phyloP scores from a whole-genome alignment of 805 yeast genomes.

The Wickerhamiella lipophila region DNA sequence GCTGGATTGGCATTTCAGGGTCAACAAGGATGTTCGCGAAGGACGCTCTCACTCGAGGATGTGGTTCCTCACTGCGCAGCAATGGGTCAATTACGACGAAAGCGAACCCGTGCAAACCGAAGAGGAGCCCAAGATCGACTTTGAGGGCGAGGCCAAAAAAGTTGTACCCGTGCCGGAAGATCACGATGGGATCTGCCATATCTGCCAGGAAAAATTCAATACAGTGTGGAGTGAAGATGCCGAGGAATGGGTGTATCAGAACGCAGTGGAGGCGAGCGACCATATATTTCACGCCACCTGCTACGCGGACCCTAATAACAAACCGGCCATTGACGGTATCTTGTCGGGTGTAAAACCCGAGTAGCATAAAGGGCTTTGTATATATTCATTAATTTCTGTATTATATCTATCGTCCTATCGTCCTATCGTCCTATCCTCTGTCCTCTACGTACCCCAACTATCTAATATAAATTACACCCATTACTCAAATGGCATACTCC shows the following conservation, averaged over 20 bases:
- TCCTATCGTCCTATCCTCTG: too few relatives aligned
- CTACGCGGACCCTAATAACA: slow-evolving; percentile 45
- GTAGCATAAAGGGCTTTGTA: not conserved
- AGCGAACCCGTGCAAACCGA: slow-evolving; percentile 24
- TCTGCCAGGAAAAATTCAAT: slow-evolving; percentile 52
- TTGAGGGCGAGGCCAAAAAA: slow-evolving; percentile 25
- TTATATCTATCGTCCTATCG: not conserved
- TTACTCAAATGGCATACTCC: too few relatives aligned
- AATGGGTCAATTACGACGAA: slow-evolving; percentile 67
- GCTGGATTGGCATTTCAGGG: slow-evolving; percentile 92
- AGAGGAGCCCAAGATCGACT: slow-evolving; percentile 22
- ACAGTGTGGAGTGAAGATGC: slow-evolving; percentile 60
- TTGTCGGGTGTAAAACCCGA: not conserved
- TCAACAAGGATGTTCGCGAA: slow-evolving; percentile 60
- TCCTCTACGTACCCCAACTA: too few relatives aligned
- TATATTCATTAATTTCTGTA: not conserved
- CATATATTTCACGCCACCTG: slow-evolving; percentile 55
- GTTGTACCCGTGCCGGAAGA: slow-evolving; percentile 58
- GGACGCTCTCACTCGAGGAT: slow-evolving; percentile 52
- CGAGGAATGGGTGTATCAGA: slow-evolving; percentile 75
- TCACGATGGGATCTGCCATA: slow-evolving; percentile 51
- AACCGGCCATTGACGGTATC: slow-evolving; percentile 16
- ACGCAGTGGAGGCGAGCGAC: slow-evolving; percentile 41
- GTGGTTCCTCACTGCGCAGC: slow-evolving; percentile 64
- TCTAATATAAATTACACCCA: too few relatives aligned